These are phyloP conservation scores for Bipolaris sorokiniana DNA, from an alignment of 2,329 filamentous ascomycete species.

Conservation along the genomic window DNA sequence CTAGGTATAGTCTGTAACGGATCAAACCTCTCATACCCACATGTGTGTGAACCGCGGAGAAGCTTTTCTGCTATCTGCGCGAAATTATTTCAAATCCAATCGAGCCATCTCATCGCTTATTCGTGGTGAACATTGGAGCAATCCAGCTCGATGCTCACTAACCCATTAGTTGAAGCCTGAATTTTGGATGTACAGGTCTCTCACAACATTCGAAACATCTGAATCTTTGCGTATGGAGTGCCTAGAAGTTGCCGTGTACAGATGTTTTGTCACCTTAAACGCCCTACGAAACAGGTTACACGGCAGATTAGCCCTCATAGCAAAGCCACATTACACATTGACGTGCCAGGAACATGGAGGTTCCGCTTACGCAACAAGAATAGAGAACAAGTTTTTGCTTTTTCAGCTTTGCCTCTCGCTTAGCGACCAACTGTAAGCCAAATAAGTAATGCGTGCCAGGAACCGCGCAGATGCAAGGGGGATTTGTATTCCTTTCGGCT, in stretches of 20 bases:
- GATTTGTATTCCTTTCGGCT: neutral
- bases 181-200: too few relatives aligned
- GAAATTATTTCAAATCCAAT: conserved; percentile 32
- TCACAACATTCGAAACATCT: too few relatives aligned
- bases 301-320: neutral
- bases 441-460: neutral
- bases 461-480: too few relatives aligned
- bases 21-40: too few relatives aligned
- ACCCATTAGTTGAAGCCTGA: too few relatives aligned
- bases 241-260: neutral
- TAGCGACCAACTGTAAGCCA: neutral
- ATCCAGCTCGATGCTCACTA: too few relatives aligned
- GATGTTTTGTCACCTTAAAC: neutral
- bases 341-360: neutral
- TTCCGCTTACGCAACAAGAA: conserved; percentile 4
- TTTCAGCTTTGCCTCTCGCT: neutral
- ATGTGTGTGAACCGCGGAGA: too few relatives aligned
- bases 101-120: too few relatives aligned
- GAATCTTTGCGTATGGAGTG: too few relatives aligned
- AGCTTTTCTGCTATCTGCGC: too few relatives aligned
- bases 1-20: too few relatives aligned
- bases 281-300: neutral
- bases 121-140: too few relatives aligned
- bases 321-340: neutral
- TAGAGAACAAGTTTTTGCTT: neutral